phyloP scores from a whole-genome alignment of 73 alveolate species.

The Paramecium sexaurelia region DNA sequence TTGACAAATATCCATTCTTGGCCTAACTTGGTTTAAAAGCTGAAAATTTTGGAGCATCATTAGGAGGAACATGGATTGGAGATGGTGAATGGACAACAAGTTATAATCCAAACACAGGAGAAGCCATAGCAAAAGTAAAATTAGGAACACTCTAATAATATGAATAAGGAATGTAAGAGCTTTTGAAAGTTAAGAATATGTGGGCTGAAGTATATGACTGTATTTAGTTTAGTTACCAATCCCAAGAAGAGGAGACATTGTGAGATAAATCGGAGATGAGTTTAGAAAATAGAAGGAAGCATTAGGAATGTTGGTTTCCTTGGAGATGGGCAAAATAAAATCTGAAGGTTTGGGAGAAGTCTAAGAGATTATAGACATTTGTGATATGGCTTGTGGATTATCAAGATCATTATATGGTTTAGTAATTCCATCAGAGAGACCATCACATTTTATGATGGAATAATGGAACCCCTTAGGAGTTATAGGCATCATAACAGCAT shows the following conservation, averaged over 20 bases:
- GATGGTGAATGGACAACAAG: conserved; percentile 70
- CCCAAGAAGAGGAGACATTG: conserved; percentile 92
- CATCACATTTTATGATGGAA: conserved; percentile 93
- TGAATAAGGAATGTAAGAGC: conserved; percentile 72
- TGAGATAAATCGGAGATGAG: conserved; percentile 90
- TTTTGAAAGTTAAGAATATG: conserved; percentile 61
- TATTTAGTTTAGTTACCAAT: conserved; percentile 80
- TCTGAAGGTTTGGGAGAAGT: conserved; percentile 94
- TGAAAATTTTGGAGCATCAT: conserved; percentile 77
- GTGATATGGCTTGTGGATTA: conserved; percentile 93
- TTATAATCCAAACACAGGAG: conserved; percentile 76
- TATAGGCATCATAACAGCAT: conserved; percentile 93
- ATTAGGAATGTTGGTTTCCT: conserved; percentile 82
- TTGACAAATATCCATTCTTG: conserved; percentile 80
- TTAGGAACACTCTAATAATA: conserved; percentile 76
- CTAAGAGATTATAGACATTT: conserved; percentile 89
- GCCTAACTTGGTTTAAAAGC: conserved; percentile 78
- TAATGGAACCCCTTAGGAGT: conserved; percentile 91
- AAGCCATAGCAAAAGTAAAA: conserved; percentile 72
- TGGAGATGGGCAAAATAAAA: conserved; percentile 92
- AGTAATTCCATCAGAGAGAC: conserved; percentile 90
- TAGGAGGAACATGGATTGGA: conserved; percentile 83
- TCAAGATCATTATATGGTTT: conserved; percentile 85
- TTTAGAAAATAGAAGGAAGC: conserved; percentile 85
- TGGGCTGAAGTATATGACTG: conserved; percentile 67